phyloP scores from a whole-genome alignment of 148 eudicot genomes.

The Suaeda aralocaspica region DNA sequence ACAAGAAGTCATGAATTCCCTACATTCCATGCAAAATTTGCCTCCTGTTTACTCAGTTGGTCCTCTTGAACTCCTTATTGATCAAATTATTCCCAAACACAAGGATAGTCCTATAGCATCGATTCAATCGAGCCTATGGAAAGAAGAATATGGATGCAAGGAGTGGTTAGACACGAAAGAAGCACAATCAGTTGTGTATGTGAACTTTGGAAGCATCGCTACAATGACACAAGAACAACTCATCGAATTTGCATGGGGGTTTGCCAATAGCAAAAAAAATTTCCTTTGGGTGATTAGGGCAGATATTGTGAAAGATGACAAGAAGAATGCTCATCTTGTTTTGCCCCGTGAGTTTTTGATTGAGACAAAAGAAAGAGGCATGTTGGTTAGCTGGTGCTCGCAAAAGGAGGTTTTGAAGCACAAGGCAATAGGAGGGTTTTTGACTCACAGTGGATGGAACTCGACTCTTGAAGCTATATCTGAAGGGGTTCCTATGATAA shows the following conservation, averaged over 20 bases:
- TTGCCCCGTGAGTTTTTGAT: conserved; percentile 39
- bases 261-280: conserved; percentile 40
- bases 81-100: conserved; percentile 21
- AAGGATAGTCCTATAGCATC: conserved; percentile 19
- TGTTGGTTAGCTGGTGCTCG: conserved; percentile 49
- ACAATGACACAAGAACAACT: conserved; percentile 32
- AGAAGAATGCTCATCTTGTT: conserved; percentile 25
- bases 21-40: conserved; percentile 23
- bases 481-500: conserved; percentile 48
- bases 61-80: conserved; percentile 31
- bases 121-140: conserved; percentile 49
- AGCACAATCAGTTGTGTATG: conserved; percentile 35
- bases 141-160: conserved; percentile 39
- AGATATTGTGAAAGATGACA: conserved; percentile 39
- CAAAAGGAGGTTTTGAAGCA: conserved; percentile 43
- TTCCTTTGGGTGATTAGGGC: conserved; percentile 64
- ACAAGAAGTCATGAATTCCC: conserved; percentile 26
- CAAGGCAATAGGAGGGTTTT: conserved; percentile 36
- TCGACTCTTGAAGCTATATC: too few species aligned
- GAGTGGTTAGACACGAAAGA: conserved; percentile 44
- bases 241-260: conserved; percentile 59
- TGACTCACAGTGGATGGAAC: too few species aligned
- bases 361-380: conserved; percentile 36
- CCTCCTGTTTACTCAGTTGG: conserved; percentile 39
- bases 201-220: conserved; percentile 45